These are phyloP conservation scores for Corrigiola litoralis DNA, from an alignment of 179 eudicot genomes.

Conservation along the genomic window DNA sequence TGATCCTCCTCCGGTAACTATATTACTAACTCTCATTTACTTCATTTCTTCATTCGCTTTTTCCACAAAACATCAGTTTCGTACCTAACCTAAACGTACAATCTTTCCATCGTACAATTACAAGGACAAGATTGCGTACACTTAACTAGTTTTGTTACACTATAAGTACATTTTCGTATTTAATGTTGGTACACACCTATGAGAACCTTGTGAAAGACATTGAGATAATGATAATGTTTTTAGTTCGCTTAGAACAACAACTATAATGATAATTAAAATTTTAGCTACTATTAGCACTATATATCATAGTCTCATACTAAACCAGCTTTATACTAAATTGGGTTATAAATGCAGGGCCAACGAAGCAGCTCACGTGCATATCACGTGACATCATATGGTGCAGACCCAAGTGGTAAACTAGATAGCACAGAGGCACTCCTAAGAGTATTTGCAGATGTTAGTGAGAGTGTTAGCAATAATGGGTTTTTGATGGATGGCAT, in stretches of 20 bases:
- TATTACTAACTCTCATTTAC: no score
- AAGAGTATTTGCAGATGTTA: conserved; percentile 54
- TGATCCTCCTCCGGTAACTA: conserved; percentile 25
- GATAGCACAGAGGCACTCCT: conserved; percentile 71
- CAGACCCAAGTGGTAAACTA: conserved; percentile 66
- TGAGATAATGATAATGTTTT: no score
- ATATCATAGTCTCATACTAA: background rate
- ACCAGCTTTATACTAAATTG: background rate
- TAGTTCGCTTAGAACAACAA: no score
- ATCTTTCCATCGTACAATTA: no score
- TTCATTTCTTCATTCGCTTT: background rate
- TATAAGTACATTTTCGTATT: no score
- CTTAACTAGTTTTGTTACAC: no score
- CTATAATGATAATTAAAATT: no score
- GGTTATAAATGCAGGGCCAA: conserved; percentile 11
- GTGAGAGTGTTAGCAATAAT: conserved; percentile 17
- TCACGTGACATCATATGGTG: conserved; percentile 70
- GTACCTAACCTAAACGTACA: background rate
- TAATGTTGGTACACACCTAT: no score
- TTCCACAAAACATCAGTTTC: background rate
- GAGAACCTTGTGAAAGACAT: no score
- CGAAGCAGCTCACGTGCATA: conserved; percentile 34
- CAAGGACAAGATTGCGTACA: background rate
- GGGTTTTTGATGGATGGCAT: conserved; percentile 50
- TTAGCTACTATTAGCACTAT: background rate